phyloP scores from a whole-genome alignment of 805 yeast species.

The Wickerhamomyces silvicola region DNA sequence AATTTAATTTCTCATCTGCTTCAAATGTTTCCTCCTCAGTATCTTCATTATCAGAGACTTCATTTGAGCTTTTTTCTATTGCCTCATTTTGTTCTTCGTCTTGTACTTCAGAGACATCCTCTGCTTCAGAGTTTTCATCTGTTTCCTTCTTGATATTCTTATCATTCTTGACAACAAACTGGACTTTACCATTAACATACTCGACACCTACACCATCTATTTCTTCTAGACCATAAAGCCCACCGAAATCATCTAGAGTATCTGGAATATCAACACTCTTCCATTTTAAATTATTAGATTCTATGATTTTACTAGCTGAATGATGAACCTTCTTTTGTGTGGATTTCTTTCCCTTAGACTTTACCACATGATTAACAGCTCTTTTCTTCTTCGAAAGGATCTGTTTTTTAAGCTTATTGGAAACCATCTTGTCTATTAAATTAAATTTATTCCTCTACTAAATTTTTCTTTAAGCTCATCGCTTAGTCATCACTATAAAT shows the following conservation, averaged over 20 bases:
- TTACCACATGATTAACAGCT: background rate
- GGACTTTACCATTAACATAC: slow-evolving; percentile 59
- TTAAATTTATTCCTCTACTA: slow-evolving; percentile 3
- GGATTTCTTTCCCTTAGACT: slow-evolving; percentile 4
- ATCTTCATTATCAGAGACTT: slow-evolving; percentile 8
- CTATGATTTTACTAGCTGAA: slow-evolving; percentile 26
- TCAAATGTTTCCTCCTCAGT: slow-evolving; percentile 9
- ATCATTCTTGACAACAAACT: slow-evolving; percentile 42
- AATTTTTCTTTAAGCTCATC: slow-evolving; percentile 10
- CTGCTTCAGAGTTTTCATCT: slow-evolving; percentile 12
- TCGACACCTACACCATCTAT: slow-evolving; percentile 88
- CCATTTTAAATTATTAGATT: slow-evolving; percentile 60
- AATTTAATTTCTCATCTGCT: slow-evolving; percentile 17
- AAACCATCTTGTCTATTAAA: slow-evolving; percentile 2
- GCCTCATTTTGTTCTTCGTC: slow-evolving; percentile 17
- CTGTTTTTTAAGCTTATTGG: slow-evolving; percentile 3
- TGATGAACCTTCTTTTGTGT: background rate
- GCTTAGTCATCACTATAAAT: slow-evolving; percentile 10
- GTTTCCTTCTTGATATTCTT: slow-evolving; percentile 17
- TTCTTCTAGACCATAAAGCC: slow-evolving; percentile 90
- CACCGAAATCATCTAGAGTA: slow-evolving; percentile 79
- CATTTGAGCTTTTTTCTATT: slow-evolving; percentile 18
- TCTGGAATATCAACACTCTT: slow-evolving; percentile 77
- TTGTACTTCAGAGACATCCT: slow-evolving; percentile 18
- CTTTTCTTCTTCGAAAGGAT: slow-evolving; percentile 3